These are phyloP conservation scores for Cerioporus squamosus DNA, from an alignment of 1,284 basidiomycete species.

Conservation along the genomic window DNA sequence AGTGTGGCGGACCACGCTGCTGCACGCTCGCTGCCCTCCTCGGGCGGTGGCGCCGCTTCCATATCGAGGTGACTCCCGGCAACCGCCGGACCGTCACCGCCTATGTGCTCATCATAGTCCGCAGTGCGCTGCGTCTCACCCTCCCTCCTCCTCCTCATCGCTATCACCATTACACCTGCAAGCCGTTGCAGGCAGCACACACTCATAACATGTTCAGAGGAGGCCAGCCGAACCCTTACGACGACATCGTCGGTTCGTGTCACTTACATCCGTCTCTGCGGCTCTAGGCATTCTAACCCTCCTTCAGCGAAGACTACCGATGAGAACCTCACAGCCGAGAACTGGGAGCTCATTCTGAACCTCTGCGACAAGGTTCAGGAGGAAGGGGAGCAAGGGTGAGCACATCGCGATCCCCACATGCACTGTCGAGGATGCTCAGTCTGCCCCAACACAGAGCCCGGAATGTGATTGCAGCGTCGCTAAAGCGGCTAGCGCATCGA, in stretches of 20 bases:
- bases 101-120: conserved; percentile 8
- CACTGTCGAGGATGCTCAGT: neutral
- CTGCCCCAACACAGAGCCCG: conserved; percentile 65
- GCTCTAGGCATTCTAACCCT: neutral
- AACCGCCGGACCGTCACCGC: conserved; percentile 22
- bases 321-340: conserved; percentile 92
- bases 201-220: conserved; percentile 64
- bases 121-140: conserved; percentile 1
- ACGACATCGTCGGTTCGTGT: conserved; percentile 88
- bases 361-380: conserved; percentile 97
- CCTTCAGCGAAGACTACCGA: conserved; percentile 87
- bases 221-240: conserved; percentile 79
- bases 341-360: conserved; percentile 95
- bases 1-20: neutral
- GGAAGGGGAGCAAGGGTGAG: conserved; percentile 83
- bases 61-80: conserved; percentile 19
- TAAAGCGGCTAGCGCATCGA: conserved; percentile 92
- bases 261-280: neutral
- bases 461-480: conserved; percentile 82
- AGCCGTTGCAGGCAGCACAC: neutral
- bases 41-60: conserved; percentile 21
- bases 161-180: neutral
- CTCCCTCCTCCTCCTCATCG: conserved; percentile 1
- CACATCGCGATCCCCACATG: conserved; percentile 11
- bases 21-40: neutral